A percentile compares a stretch with the other conserved stretches of the same genome.
These are phyloP conservation scores for Aurifilum marmelostoma DNA, from an alignment of 2,329 filamentous ascomycete species.

Conservation along the genomic window DNA sequence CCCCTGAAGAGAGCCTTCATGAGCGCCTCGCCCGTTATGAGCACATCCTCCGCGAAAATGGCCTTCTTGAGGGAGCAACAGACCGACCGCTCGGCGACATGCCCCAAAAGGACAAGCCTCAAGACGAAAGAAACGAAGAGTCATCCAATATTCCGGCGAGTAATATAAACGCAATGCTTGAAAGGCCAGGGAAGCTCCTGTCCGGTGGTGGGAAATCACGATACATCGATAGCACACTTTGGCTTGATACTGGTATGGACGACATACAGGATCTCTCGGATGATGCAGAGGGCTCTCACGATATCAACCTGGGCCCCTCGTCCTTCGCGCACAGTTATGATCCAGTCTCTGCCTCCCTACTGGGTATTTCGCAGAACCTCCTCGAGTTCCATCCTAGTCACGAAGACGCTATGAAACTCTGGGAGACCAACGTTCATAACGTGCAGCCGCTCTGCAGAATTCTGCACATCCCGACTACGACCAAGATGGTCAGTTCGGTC, in stretches of 20 bases:
- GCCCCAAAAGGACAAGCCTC: conserved; percentile 2
- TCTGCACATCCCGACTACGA: conserved; percentile 35
- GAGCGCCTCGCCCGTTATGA: conserved; percentile 46
- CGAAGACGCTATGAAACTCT: conserved; percentile 33
- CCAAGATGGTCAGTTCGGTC: conserved; percentile 29
- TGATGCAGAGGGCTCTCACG: conserved; percentile 34
- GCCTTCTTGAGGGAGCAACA: conserved; percentile 33
- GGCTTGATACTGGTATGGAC: conserved; percentile 36
- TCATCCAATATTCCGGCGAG: conserved; percentile 22
- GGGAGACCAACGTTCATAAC: conserved; percentile 34
- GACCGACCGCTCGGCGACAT: neutral
- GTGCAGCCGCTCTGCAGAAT: conserved; percentile 35
- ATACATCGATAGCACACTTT: conserved; percentile 44
- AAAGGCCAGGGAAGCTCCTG: conserved; percentile 32
- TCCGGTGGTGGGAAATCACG: conserved; percentile 41
- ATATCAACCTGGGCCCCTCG: conserved; percentile 12
- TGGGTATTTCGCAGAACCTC: conserved; percentile 27
- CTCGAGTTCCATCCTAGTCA: conserved; percentile 32
- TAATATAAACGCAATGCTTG: conserved; percentile 3
- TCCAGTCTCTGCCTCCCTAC: conserved; percentile 28
- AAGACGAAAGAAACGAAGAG: conserved; percentile 13
- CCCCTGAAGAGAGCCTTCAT: conserved; percentile 36
- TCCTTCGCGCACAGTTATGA: conserved; percentile 14
- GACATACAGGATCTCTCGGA: conserved; percentile 34
- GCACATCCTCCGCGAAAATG: conserved; percentile 41